Evolutionary conservation across 768 basidiomycete genomes (phyloP).

Genomic region (Lyophyllum decastes): DNA sequence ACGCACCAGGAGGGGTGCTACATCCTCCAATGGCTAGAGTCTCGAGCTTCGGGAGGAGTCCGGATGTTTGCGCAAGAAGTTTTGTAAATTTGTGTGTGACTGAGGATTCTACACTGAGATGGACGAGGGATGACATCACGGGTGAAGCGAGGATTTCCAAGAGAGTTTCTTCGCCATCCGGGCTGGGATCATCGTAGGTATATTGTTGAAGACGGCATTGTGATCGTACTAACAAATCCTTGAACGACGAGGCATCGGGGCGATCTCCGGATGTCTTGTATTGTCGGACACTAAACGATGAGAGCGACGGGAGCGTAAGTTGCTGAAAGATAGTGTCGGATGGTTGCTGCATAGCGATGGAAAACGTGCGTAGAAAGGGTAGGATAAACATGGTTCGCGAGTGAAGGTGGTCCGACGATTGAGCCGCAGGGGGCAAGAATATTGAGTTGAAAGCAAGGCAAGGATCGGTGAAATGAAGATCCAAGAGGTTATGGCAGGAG

Average conservation of each 20-base stretch:
- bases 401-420: neutral
- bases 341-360: neutral
- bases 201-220: neutral
- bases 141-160: slow-evolving; percentile 3
- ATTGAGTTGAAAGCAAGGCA: neutral
- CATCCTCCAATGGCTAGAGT: slow-evolving; percentile 1
- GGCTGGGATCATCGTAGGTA: neutral
- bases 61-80: neutral
- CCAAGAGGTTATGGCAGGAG: slow-evolving; percentile 8
- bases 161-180: slow-evolving; percentile 1
- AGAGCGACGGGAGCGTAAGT: slow-evolving; percentile 9
- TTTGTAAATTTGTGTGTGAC: slow-evolving; percentile 1
- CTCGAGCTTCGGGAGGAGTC: slow-evolving; percentile 1
- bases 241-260: neutral
- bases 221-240: slow-evolving; percentile 10
- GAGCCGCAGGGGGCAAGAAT: neutral
- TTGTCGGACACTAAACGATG: slow-evolving; percentile 5
- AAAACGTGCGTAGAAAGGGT: slow-evolving; percentile 1
- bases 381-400: neutral
- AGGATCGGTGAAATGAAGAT: slow-evolving; percentile 8
- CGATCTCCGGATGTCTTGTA: neutral
- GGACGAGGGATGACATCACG: neutral
- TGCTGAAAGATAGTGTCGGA: slow-evolving; percentile 2
- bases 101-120: slow-evolving; percentile 1
- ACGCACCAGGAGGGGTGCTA: neutral